A percentile compares a stretch with the other conserved stretches of the same genome.
Conservation (phyloP, 768 basidiomycete genomes). For the Mycena alexandri region DNA sequence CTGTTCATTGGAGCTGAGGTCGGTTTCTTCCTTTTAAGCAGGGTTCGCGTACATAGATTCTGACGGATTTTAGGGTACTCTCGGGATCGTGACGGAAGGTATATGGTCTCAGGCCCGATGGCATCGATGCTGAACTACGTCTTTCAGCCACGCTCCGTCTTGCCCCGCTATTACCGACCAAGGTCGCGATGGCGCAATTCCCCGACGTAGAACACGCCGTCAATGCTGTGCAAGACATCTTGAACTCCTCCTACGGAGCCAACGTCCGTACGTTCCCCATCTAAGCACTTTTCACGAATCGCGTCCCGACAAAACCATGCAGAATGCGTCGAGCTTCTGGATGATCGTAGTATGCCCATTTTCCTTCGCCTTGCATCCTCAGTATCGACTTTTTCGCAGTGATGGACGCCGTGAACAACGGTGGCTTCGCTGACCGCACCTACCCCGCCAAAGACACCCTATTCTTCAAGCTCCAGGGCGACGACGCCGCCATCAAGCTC, state of each 20-base stretch:
- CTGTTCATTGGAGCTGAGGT: constrained; percentile 88
- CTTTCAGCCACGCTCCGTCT: constrained; percentile 82
- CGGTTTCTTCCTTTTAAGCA: not conserved
- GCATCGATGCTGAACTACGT: not conserved
- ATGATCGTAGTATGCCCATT: constrained; percentile 70
- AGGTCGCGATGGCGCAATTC: constrained; percentile 92
- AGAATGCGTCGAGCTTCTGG: constrained; percentile 93
- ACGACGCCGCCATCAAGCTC: constrained; percentile 66
- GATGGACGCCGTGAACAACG: constrained; percentile 83
- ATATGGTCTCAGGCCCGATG: no score
- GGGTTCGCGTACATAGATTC: not conserved
- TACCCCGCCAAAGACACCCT: constrained; percentile 84
- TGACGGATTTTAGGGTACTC: constrained; percentile 31
- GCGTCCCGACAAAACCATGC: not conserved
- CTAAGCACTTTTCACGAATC: not conserved
- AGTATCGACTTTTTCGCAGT: constrained; percentile 52
- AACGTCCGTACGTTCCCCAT: constrained; percentile 72
- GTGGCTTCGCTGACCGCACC: constrained; percentile 68
- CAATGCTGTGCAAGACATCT: constrained; percentile 84
- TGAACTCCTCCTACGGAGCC: constrained; percentile 74
- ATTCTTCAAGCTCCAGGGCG: constrained; percentile 94
- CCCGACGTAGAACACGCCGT: constrained; percentile 83
- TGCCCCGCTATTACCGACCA: constrained; percentile 83
- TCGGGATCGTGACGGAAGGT: constrained; percentile 39
- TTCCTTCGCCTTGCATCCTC: not conserved